These are phyloP conservation scores for Pouteria glomerata DNA, from an alignment of 148 eudicot genomes.

Conservation along the genomic window DNA sequence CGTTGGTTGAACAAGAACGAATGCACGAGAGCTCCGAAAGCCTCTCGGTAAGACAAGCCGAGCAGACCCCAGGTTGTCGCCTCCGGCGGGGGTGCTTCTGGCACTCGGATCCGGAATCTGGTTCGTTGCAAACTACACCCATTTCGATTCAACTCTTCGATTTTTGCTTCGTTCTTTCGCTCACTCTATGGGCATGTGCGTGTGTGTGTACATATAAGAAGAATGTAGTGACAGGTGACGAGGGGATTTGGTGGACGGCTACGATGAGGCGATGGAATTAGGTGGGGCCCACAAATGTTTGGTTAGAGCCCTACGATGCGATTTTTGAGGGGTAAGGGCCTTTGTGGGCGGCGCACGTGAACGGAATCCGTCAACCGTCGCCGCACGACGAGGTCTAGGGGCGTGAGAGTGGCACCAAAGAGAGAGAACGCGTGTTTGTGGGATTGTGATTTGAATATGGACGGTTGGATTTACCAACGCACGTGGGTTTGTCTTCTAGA, in stretches of 20 bases:
- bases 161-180: background rate
- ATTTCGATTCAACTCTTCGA: background rate
- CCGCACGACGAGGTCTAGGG: background rate
- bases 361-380: background rate
- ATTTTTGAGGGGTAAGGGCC: too few species aligned
- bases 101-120: background rate
- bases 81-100: background rate
- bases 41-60: background rate
- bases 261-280: too few species aligned
- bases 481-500: background rate
- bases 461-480: background rate
- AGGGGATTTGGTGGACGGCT: too few species aligned
- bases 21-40: background rate
- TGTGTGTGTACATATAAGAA: too few species aligned
- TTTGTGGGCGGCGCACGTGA: background rate
- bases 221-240: too few species aligned
- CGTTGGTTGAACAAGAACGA: background rate
- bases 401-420: background rate
- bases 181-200: too few species aligned
- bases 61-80: background rate
- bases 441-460: background rate
- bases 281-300: too few species aligned
- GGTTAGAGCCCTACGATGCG: too few species aligned
- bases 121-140: background rate
- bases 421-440: background rate